A percentile compares a stretch with the other conserved stretches of the same genome.
These are phyloP conservation scores for Penicillium fuscoglaucum DNA, from an alignment of 2,329 filamentous ascomycete genomes.

Conservation along the genomic window DNA sequence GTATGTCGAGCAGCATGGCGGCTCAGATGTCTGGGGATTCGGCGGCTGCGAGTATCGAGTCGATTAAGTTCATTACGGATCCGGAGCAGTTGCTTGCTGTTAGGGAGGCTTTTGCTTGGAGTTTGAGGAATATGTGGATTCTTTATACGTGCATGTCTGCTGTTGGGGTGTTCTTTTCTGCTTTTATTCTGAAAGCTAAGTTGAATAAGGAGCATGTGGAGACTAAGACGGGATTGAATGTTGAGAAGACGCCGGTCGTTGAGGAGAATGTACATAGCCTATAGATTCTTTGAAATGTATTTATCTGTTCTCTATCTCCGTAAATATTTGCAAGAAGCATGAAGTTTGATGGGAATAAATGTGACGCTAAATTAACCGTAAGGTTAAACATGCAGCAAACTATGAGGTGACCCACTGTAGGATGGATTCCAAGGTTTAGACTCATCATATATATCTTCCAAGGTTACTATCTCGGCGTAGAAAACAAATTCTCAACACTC, in stretches of 20 bases:
- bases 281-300: neutral
- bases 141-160: slow-evolving; percentile 48
- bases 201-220: slow-evolving; percentile 54
- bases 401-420: too few species aligned
- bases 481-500: too few species aligned
- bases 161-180: slow-evolving; percentile 43
- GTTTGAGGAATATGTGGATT: slow-evolving; percentile 53
- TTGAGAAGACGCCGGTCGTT: slow-evolving; percentile 22
- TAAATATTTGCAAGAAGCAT: too few species aligned
- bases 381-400: too few species aligned
- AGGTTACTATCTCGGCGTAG: too few species aligned
- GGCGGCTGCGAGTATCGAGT: slow-evolving; percentile 50
- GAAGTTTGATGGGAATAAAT: too few species aligned
- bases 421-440: too few species aligned
- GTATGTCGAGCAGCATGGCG: slow-evolving; percentile 28
- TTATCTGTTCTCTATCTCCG: too few species aligned
- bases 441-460: too few species aligned
- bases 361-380: too few species aligned
- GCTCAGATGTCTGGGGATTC: slow-evolving; percentile 42
- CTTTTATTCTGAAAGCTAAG: slow-evolving; percentile 47
- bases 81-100: slow-evolving; percentile 42
- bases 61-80: slow-evolving; percentile 44
- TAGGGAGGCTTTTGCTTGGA: slow-evolving; percentile 50
- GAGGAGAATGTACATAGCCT: slow-evolving; percentile 8
- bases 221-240: slow-evolving; percentile 51